phyloP scores from a whole-genome alignment of 352 stramenopile species.

The Globisporangium spinosum region DNA sequence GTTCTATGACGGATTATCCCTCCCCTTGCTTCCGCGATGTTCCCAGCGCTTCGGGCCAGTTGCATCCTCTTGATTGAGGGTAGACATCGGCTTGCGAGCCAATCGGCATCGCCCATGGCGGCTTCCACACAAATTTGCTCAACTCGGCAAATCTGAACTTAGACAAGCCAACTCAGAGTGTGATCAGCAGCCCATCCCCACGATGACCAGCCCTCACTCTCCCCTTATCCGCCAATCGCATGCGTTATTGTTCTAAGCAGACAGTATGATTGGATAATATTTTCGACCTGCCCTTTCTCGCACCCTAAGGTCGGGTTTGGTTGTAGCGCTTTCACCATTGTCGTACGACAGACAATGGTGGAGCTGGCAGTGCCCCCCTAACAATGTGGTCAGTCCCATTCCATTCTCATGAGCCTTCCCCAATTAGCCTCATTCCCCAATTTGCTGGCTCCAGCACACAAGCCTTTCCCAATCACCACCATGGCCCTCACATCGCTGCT shows the following conservation, averaged over 20 bases:
- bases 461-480: background rate
- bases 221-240: background rate
- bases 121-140: conserved; percentile 5
- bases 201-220: background rate
- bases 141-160: background rate
- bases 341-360: conserved; percentile 1
- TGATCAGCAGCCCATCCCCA: background rate
- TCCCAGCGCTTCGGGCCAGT: conserved; percentile 7
- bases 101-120: background rate
- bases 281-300: background rate
- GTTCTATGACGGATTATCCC: background rate
- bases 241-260: background rate
- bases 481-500: conserved; percentile 3
- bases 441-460: background rate
- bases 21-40: background rate
- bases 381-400: background rate
- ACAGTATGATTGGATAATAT: background rate
- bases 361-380: background rate
- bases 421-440: conserved; percentile 5
- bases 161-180: background rate
- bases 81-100: conserved; percentile 10
- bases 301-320: conserved; percentile 1
- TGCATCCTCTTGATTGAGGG: background rate
- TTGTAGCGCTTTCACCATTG: background rate
- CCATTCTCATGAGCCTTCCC: background rate